Percentiles rank a stretch among this genome's conserved stretches.
These are phyloP conservation scores for Xylaria arbuscula DNA, from an alignment of 2,329 filamentous ascomycete genomes.

Conservation along the genomic window DNA sequence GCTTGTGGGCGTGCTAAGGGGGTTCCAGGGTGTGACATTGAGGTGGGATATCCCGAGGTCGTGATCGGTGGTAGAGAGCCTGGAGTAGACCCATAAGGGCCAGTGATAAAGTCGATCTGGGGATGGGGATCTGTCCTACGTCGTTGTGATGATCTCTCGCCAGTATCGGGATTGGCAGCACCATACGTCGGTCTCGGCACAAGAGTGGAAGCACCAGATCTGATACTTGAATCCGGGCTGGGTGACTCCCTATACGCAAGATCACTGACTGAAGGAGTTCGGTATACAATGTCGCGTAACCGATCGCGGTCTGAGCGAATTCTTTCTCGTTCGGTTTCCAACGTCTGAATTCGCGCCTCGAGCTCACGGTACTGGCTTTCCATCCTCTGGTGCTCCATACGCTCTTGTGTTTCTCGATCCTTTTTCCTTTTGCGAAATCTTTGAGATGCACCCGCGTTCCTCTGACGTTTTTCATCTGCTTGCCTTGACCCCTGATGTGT, in stretches of 20 bases:
- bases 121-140: conserved; percentile 63
- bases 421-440: conserved; percentile 85
- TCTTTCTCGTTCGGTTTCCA: conserved; percentile 74
- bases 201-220: conserved; percentile 43
- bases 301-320: conserved; percentile 79
- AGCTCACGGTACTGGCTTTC: conserved; percentile 76
- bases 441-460: conserved; percentile 87
- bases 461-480: conserved; percentile 85
- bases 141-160: conserved; percentile 60
- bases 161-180: conserved; percentile 56
- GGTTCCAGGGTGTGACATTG: conserved; percentile 50
- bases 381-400: conserved; percentile 72
- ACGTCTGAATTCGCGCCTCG: conserved; percentile 61
- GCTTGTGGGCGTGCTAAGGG: conserved; percentile 47
- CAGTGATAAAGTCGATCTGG: conserved; percentile 56
- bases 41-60: conserved; percentile 51
- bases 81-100: conserved; percentile 54
- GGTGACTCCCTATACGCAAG: conserved; percentile 62
- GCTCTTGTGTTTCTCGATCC: conserved; percentile 79
- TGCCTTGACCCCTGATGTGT: conserved; percentile 83
- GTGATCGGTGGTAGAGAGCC: conserved; percentile 57
- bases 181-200: conserved; percentile 49
- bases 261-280: conserved; percentile 67
- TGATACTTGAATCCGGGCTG: conserved; percentile 59
- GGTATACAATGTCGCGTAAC: conserved; percentile 72